Conservation (phyloP, 176 grass and related monocot species). For the Carex pumila region DNA sequence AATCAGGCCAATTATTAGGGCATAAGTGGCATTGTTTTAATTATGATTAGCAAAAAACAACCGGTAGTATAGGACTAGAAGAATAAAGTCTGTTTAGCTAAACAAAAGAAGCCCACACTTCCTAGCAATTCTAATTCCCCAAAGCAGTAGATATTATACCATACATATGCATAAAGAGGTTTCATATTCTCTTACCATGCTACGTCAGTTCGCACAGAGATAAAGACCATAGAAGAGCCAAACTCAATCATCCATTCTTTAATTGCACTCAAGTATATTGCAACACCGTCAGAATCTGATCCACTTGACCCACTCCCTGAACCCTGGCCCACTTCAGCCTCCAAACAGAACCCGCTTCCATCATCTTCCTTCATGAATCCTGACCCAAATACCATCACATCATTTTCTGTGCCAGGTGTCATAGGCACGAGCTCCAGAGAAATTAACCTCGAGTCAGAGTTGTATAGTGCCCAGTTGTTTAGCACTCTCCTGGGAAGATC, state of each 20-base stretch:
- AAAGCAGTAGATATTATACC: background rate
- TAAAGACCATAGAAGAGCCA: slow-evolving; percentile 89
- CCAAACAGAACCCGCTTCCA: slow-evolving; percentile 65
- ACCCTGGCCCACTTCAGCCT: slow-evolving; percentile 35
- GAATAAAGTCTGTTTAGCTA: background rate
- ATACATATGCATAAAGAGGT: background rate
- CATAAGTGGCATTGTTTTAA: background rate
- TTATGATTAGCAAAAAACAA: background rate
- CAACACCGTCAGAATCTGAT: slow-evolving; percentile 59
- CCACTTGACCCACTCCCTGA: slow-evolving; percentile 12
- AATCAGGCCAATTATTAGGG: background rate
- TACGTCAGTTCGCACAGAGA: slow-evolving; percentile 88
- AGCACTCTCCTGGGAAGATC: slow-evolving; percentile 88
- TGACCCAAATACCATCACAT: slow-evolving; percentile 90
- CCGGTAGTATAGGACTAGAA: background rate
- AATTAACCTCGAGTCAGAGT: slow-evolving; percentile 91
- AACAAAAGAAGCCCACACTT: background rate
- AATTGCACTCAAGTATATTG: slow-evolving; percentile 85
- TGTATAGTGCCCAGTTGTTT: slow-evolving; percentile 93
- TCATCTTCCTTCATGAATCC: slow-evolving; percentile 96
- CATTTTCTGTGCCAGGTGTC: slow-evolving; percentile 82
- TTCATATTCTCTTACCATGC: slow-evolving; percentile 54
- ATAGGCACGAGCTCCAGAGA: slow-evolving; percentile 92
- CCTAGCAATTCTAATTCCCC: background rate
- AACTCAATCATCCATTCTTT: slow-evolving; percentile 99